These are phyloP conservation scores for Starmerella khaoyaiensis DNA, from an alignment of 805 yeast genomes.

Conservation along the genomic window DNA sequence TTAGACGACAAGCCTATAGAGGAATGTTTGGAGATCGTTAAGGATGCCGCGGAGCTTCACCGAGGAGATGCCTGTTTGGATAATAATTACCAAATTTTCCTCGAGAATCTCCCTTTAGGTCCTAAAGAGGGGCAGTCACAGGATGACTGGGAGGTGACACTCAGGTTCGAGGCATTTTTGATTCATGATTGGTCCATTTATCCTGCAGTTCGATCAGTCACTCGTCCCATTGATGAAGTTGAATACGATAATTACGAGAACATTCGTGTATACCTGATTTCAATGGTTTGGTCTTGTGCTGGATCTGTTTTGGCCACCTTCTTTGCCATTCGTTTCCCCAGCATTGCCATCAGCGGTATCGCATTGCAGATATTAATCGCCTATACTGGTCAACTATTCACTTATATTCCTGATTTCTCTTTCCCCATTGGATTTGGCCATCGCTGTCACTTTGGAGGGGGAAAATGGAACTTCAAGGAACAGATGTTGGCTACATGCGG, in stretches of 20 bases:
- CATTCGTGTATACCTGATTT: conserved; percentile 39
- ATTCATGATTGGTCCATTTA: conserved; percentile 39
- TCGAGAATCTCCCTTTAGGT: conserved; percentile 23
- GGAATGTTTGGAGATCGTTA: conserved; percentile 33
- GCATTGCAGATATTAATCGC: conserved; percentile 49
- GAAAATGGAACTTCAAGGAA: conserved; percentile 32
- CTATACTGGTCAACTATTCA: conserved; percentile 42
- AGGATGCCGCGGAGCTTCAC: conserved; percentile 33
- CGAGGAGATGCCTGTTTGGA: conserved; percentile 39
- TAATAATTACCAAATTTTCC: conserved; percentile 28
- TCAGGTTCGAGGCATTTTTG: conserved; percentile 34
- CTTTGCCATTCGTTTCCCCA: conserved; percentile 45
- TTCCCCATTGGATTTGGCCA: conserved; percentile 12
- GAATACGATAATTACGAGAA: conserved; percentile 31
- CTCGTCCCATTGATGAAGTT: conserved; percentile 39
- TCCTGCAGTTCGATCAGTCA: conserved; percentile 48
- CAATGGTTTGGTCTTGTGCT: conserved; percentile 39
- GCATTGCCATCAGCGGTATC: conserved; percentile 36
- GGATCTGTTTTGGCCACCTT: conserved; percentile 31
- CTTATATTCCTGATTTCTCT: conserved; percentile 16
- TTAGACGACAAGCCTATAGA: conserved; percentile 24
- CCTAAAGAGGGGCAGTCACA: conserved; percentile 1
- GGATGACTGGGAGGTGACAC: conserved; percentile 19
- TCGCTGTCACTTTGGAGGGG: conserved; percentile 36
- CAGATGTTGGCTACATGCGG: conserved; percentile 18